Conservation (phyloP, 208 protist species). For the Leishmania tarentolae region DNA sequence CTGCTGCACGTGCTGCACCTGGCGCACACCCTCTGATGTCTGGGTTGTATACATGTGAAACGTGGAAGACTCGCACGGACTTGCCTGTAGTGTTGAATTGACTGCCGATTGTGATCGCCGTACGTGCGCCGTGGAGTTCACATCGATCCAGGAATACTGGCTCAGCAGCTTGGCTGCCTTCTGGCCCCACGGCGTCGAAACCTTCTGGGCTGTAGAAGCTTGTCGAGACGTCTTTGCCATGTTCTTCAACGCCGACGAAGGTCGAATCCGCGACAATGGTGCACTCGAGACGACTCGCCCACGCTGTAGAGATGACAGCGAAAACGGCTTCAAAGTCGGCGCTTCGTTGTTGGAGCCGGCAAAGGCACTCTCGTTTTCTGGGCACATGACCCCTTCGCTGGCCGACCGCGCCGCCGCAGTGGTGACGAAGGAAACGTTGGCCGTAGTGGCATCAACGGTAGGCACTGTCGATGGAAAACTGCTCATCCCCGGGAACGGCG, state of each 20-base stretch:
- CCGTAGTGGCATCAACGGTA: neutral
- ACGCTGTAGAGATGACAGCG: neutral
- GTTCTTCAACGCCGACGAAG: neutral
- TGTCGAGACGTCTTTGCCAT: neutral
- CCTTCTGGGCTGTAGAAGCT: neutral
- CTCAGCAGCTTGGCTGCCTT: neutral
- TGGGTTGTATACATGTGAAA: slow-evolving; percentile 10
- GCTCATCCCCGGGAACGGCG: neutral
- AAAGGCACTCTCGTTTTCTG: neutral
- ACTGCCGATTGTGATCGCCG: neutral
- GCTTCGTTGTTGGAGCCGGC: too few species aligned
- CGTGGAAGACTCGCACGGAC: slow-evolving; percentile 1
- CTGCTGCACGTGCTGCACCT: slow-evolving; percentile 3
- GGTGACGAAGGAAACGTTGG: neutral
- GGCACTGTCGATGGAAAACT: neutral
- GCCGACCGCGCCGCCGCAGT: neutral
- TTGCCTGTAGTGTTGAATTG: neutral
- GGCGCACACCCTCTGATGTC: slow-evolving; percentile 16
- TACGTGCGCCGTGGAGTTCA: neutral
- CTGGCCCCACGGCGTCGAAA: neutral
- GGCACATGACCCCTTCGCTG: neutral
- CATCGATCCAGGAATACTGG: neutral
- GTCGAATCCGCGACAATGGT: neutral
- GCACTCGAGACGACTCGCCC: neutral
- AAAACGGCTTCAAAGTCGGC: neutral